Evolutionary conservation across 2,329 filamentous ascomycete genomes (phyloP), one percentile per base, ranked within the genome.

Genomic region (Penicillium sp.): DNA sequence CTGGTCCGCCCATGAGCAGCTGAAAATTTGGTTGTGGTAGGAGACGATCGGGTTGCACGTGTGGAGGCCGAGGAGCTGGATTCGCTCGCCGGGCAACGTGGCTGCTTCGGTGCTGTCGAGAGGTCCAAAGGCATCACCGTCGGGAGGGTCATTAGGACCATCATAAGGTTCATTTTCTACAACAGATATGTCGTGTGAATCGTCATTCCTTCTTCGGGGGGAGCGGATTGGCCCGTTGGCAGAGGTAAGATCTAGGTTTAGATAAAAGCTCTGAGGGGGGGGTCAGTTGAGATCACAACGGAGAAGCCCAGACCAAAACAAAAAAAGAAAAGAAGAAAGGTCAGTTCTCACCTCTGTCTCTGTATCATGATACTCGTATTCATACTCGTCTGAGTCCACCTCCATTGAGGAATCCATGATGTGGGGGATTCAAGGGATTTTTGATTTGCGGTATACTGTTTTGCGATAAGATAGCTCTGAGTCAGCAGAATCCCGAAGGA

Each of bases 51-150:
- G 93, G 47, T 89, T 88, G 2, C 76, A 67, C 1, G 87, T 87
- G 72, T 96, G 89, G 3, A 97, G 80, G 26, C 90, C 91, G n/a
- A 94, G 79, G 49, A 97, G 87, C 68, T 96, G 91, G 6, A 96
- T 83, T 45, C 75, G 71, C 43, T 77, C 72, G 25, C 65, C 56
- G 49, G 55, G 55, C 44, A 57, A 55, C 37, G 55, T 56, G 48
- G 61, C 60, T 41, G 55, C 41, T 49, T 72, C 58, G 51, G 77
- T 73, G 47, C 73, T 75, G 46, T 76, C 73, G 45, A 74, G 67
- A 55, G 73, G 68, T 45, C 70, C 67, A 25, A 75, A 75, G 37
- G 76, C 68, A 26, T 66, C 65, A 22, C 47, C 48, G 40, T 50
- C 47, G 14, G 56, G 46, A 11, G 57, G 54, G 49, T 49, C 62